Percentiles rank a stretch among this genome's conserved stretches.
Conservation (phyloP, 2,329 filamentous ascomycete genomes). For the Alternaria angustiovoidea region DNA sequence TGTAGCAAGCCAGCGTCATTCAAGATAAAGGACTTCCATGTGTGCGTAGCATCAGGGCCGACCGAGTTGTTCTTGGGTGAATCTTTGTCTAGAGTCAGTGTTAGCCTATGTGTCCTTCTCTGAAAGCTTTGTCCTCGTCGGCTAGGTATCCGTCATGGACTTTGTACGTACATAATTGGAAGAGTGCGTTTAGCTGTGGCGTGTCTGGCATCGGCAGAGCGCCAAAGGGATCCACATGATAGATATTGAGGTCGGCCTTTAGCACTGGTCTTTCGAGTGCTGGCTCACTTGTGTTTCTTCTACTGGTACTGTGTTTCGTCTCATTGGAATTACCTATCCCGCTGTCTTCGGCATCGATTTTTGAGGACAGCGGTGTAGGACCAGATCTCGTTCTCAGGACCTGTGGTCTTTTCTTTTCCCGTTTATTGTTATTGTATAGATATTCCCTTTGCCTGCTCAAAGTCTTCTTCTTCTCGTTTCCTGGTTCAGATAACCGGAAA, state of each 20-base stretch:
- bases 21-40: slow-evolving; percentile 35
- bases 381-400: not conserved
- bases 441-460: not conserved
- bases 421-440: not conserved
- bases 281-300: not conserved
- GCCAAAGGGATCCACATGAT: slow-evolving; percentile 36
- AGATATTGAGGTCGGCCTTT: slow-evolving; percentile 18
- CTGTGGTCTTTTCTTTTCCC: not conserved
- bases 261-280: not conserved
- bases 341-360: not conserved
- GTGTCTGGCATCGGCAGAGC: slow-evolving; percentile 33
- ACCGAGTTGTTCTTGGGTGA: slow-evolving; percentile 28
- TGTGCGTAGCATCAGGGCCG: slow-evolving; percentile 29
- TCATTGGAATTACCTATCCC: no score
- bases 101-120: not conserved
- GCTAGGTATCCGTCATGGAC: no score
- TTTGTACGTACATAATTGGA: slow-evolving; percentile 33
- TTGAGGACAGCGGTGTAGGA: not conserved
- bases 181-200: slow-evolving; percentile 29
- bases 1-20: slow-evolving; percentile 36
- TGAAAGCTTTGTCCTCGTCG: not conserved
- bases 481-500: slow-evolving; percentile 25
- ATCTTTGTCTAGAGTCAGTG: slow-evolving; percentile 21
- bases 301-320: not conserved
- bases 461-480: not conserved